These are phyloP conservation scores for Saccharomycopsis fodiens DNA, from an alignment of 805 yeast genomes.

Conservation along the genomic window DNA sequence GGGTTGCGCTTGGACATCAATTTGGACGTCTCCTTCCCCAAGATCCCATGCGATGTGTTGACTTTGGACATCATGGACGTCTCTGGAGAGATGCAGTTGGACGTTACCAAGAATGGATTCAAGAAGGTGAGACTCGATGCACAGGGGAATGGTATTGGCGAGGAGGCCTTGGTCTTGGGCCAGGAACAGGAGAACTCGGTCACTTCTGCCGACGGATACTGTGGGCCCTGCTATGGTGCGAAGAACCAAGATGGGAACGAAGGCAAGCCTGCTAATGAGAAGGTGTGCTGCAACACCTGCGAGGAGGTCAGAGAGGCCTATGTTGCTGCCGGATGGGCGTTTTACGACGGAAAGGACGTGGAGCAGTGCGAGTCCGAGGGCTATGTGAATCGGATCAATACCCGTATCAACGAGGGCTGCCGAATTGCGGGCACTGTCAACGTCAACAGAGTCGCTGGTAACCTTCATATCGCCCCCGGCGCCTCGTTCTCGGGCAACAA, in stretches of 20 bases:
- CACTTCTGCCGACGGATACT: constrained; percentile 35
- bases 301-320: constrained; percentile 76
- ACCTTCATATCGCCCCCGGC: constrained; percentile 95
- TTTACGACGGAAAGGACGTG: constrained; percentile 78
- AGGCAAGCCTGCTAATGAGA: constrained; percentile 20
- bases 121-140: constrained; percentile 55
- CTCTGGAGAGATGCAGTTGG: constrained; percentile 76
- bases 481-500: constrained; percentile 52
- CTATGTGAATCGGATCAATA: constrained; percentile 56
- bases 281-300: constrained; percentile 75
- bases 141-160: constrained; percentile 41
- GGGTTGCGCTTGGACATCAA: constrained; percentile 69
- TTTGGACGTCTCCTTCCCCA: constrained; percentile 76
- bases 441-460: constrained; percentile 82
- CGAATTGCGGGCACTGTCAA: constrained; percentile 71
- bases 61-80: constrained; percentile 84
- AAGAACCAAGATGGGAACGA: constrained; percentile 44
- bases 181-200: constrained; percentile 2
- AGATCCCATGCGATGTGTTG: constrained; percentile 76
- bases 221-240: constrained; percentile 93
- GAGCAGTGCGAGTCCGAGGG: constrained; percentile 90
- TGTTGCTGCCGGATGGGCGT: constrained; percentile 74
- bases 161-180: constrained; percentile 34
- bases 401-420: constrained; percentile 76
- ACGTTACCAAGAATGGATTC: constrained; percentile 64